phyloP scores from a whole-genome alignment of 805 yeast species.

The Peterozyma xylosa region DNA sequence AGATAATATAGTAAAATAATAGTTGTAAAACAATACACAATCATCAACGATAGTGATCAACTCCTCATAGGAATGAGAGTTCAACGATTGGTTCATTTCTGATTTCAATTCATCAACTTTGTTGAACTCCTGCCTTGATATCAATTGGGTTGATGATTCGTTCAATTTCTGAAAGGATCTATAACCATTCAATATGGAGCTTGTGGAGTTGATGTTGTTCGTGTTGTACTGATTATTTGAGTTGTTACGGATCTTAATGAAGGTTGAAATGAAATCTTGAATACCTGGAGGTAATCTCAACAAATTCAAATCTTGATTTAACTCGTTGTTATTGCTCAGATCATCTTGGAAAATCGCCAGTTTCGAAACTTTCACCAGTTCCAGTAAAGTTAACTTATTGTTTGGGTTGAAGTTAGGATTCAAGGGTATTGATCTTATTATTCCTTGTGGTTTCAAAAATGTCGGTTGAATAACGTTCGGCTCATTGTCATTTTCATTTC shows the following conservation, averaged over 20 bases:
- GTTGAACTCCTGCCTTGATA: constrained; percentile 6
- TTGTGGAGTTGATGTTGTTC: constrained; percentile 2
- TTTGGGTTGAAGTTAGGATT: neutral
- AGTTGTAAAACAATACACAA: constrained; percentile 5
- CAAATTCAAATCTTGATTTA: constrained; percentile 3
- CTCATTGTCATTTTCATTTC: too few species aligned
- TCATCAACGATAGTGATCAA: constrained; percentile 7
- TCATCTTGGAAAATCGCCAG: neutral
- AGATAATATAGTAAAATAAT: constrained; percentile 5
- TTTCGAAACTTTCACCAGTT: neutral
- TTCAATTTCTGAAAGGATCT: constrained; percentile 6
- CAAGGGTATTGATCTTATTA: too few species aligned
- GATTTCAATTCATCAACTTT: constrained; percentile 6
- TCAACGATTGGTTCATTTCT: neutral
- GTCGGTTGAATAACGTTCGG: too few species aligned
- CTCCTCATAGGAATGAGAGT: neutral
- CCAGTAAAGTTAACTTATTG: constrained; percentile 8
- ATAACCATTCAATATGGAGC: constrained; percentile 4
- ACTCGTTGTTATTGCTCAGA: neutral
- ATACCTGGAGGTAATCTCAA: constrained; percentile 12
- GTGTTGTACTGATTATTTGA: neutral
- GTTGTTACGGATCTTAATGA: constrained; percentile 6
- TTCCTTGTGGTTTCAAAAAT: too few species aligned
- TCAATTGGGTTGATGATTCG: constrained; percentile 4
- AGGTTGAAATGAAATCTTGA: constrained; percentile 18